phyloP scores from a whole-genome alignment of 805 yeast genomes.

The Komagataella pseudopastoris region DNA sequence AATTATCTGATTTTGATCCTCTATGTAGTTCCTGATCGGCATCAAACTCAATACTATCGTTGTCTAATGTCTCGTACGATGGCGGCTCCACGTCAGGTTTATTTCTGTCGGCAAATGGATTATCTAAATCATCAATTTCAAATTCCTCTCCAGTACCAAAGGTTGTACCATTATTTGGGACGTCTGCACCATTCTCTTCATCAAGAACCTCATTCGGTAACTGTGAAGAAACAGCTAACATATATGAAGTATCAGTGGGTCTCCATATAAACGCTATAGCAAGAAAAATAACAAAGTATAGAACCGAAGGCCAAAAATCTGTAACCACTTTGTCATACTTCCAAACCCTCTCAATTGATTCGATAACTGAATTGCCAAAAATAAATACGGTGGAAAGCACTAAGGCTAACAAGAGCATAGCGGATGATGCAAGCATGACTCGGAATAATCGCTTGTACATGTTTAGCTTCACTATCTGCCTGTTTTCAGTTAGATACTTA shows the following conservation, averaged over 20 bases:
- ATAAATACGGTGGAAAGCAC: constrained; percentile 56
- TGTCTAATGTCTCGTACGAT: constrained; percentile 3
- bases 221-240: constrained; percentile 91
- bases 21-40: constrained; percentile 18
- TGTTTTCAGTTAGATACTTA: constrained; percentile 60
- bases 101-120: constrained; percentile 18
- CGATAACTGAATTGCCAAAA: constrained; percentile 61
- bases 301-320: constrained; percentile 92
- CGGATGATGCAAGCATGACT: constrained; percentile 58
- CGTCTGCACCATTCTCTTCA: constrained; percentile 40
- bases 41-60: constrained; percentile 13
- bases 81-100: constrained; percentile 5
- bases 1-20: constrained; percentile 1
- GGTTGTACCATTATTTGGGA: constrained; percentile 6
- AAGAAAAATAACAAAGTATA: constrained; percentile 73
- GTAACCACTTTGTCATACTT: constrained; percentile 75
- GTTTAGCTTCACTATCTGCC: constrained; percentile 80
- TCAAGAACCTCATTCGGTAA: constrained; percentile 50
- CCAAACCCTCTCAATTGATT: constrained; percentile 82
- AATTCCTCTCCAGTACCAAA: constrained; percentile 36
- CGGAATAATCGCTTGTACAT: constrained; percentile 75
- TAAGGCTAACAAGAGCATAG: constrained; percentile 59
- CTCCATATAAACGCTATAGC: constrained; percentile 90
- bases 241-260: constrained; percentile 90
- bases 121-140: constrained; percentile 35